phyloP scores from a whole-genome alignment of 495 filamentous ascomycete genomes.

The Tuber brumale region DNA sequence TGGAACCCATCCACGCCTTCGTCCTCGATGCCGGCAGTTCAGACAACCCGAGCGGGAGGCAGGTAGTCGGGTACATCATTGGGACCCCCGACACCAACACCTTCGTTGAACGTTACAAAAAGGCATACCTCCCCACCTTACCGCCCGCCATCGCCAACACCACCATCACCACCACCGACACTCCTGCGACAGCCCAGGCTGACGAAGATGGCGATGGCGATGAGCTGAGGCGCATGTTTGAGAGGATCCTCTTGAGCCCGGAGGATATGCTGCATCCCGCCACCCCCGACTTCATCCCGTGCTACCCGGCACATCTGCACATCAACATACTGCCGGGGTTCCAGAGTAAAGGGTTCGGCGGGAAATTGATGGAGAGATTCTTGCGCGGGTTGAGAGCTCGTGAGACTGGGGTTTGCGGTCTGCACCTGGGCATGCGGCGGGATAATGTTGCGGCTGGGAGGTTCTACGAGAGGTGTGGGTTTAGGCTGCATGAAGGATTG shows the following conservation, averaged over 20 bases:
- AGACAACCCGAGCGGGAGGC: background rate
- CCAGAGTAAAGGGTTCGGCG: conserved; percentile 22
- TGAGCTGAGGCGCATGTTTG: conserved; percentile 16
- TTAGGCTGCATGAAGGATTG: conserved; percentile 9
- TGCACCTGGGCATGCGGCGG: conserved; percentile 26
- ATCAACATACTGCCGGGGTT: conserved; percentile 24
- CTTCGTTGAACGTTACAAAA: conserved; percentile 27
- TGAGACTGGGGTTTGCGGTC: background rate
- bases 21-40: conserved; percentile 24
- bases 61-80: conserved; percentile 32
- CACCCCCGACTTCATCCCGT: conserved; percentile 5
- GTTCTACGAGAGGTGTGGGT: conserved; percentile 28
- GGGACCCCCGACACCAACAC: conserved; percentile 19
- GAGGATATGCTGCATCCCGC: conserved; percentile 21
- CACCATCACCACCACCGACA: background rate
- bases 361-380: conserved; percentile 19
- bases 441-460: conserved; percentile 23
- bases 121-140: conserved; percentile 9
- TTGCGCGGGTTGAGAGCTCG: conserved; percentile 1
- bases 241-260: conserved; percentile 10
- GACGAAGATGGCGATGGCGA: background rate
- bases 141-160: conserved; percentile 5
- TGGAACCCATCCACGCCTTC: conserved; percentile 17
- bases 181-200: background rate
- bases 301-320: conserved; percentile 27